Conservation (phyloP, 2,329 filamentous ascomycete genomes). For the Alternaria sp. region DNA sequence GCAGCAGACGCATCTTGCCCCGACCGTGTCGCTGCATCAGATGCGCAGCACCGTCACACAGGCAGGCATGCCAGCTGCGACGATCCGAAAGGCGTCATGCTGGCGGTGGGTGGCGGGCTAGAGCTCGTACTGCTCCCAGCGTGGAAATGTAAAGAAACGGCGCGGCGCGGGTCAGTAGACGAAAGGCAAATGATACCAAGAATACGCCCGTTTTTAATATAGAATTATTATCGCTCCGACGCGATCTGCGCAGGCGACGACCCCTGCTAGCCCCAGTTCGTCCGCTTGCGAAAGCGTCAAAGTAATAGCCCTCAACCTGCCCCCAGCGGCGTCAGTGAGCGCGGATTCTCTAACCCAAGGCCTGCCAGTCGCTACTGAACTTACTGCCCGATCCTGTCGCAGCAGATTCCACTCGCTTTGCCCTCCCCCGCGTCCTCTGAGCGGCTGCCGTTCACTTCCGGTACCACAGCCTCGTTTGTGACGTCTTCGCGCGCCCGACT, state of each 20-base stretch:
- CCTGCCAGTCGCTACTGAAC: slow-evolving; percentile 25
- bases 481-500: slow-evolving; percentile 24
- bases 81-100: slow-evolving; percentile 14
- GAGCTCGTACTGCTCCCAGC: background rate
- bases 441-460: slow-evolving; percentile 19
- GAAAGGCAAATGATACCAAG: slow-evolving; percentile 12
- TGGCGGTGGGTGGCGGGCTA: slow-evolving; percentile 10
- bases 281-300: slow-evolving; percentile 24
- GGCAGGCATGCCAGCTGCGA: slow-evolving; percentile 7
- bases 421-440: background rate
- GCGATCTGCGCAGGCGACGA: slow-evolving; percentile 19
- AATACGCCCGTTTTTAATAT: slow-evolving; percentile 25
- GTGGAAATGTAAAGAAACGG: slow-evolving; percentile 1
- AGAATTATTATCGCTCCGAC: slow-evolving; percentile 29
- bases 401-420: slow-evolving; percentile 12
- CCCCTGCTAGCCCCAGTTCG: slow-evolving; percentile 34
- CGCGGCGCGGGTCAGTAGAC: slow-evolving; percentile 10
- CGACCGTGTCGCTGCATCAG: slow-evolving; percentile 4
- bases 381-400: background rate
- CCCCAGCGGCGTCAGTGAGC: slow-evolving; percentile 19
- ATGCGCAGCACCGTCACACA: background rate
- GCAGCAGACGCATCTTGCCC: slow-evolving; percentile 11
- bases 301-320: slow-evolving; percentile 16
- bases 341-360: slow-evolving; percentile 18
- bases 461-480: slow-evolving; percentile 21